Evolutionary conservation across 768 basidiomycete genomes (phyloP).

Genomic region (Mycena maculata): DNA sequence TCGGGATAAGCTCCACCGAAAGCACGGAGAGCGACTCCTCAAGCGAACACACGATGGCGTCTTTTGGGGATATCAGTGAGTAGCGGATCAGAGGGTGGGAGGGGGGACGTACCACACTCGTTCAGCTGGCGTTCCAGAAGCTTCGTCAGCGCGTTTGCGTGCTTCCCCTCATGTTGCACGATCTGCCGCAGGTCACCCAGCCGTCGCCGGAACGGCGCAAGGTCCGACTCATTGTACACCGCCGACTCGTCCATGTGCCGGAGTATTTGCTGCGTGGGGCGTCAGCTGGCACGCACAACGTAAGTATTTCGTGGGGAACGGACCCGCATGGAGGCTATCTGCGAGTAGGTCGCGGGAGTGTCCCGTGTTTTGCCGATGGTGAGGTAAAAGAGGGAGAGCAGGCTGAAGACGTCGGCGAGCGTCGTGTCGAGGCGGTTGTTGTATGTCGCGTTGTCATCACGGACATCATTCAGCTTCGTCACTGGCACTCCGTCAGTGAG

Average conservation of each 20-base stretch:
- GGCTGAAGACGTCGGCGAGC: slow-evolving; percentile 93
- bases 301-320: slow-evolving; percentile 61
- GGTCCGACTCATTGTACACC: slow-evolving; percentile 92
- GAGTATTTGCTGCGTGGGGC: slow-evolving; percentile 80
- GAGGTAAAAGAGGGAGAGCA: slow-evolving; percentile 96
- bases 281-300: slow-evolving; percentile 14
- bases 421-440: slow-evolving; percentile 96
- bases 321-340: slow-evolving; percentile 95
- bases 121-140: slow-evolving; percentile 91
- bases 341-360: slow-evolving; percentile 94
- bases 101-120: slow-evolving; percentile 79
- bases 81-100: not conserved
- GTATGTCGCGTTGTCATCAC: slow-evolving; percentile 78
- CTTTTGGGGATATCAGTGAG: slow-evolving; percentile 52
- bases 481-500: slow-evolving; percentile 57
- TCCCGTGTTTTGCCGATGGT: slow-evolving; percentile 97
- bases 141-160: slow-evolving; percentile 88
- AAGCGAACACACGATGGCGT: slow-evolving; percentile 80
- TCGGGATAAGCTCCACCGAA: slow-evolving; percentile 88
- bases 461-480: slow-evolving; percentile 90
- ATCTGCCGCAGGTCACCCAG: slow-evolving; percentile 86
- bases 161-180: slow-evolving; percentile 87
- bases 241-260: slow-evolving; percentile 96
- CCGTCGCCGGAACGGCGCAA: slow-evolving; percentile 87
- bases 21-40: slow-evolving; percentile 88